Conservation (phyloP, 2,329 filamentous ascomycete species). For the Alternaria arbusti region DNA sequence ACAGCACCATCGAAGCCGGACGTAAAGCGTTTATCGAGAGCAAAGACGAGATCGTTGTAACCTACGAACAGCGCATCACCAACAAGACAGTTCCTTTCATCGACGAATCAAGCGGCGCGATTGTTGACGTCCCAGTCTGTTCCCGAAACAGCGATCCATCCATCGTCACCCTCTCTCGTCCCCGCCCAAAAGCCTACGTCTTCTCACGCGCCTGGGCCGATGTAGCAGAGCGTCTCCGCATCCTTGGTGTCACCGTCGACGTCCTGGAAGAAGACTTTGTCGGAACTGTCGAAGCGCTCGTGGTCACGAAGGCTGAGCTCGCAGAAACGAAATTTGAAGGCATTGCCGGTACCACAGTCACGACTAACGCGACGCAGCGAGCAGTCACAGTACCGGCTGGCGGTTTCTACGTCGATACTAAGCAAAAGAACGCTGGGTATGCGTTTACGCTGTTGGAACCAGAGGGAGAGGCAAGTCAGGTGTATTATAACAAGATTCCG, state of each 20-base stretch:
- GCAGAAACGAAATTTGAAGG: background rate
- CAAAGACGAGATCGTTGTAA: background rate
- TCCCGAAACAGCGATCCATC: constrained; percentile 20
- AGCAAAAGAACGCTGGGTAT: background rate
- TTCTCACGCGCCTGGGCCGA: constrained; percentile 31
- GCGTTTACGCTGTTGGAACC: background rate
- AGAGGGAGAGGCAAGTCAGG: background rate
- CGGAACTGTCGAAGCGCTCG: constrained; percentile 27
- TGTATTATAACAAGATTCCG: background rate
- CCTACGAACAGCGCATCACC: background rate
- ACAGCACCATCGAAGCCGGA: background rate
- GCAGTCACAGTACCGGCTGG: background rate
- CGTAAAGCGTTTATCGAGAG: background rate
- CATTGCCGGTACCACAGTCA: background rate
- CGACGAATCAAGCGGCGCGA: background rate
- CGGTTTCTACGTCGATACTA: background rate
- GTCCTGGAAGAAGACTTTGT: constrained; percentile 21
- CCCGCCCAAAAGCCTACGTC: constrained; percentile 29
- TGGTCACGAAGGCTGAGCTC: constrained; percentile 20
- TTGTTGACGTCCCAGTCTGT: background rate
- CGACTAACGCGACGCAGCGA: background rate
- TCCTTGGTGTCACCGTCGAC: constrained; percentile 30
- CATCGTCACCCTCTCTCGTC: constrained; percentile 20
- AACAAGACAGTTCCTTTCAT: background rate
- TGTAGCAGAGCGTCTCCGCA: constrained; percentile 23